Evolutionary conservation across 2,329 filamentous ascomycete genomes (phyloP), one percentile per base, ranked within the genome.

Genomic region (Microsporum ferrugineum): DNA sequence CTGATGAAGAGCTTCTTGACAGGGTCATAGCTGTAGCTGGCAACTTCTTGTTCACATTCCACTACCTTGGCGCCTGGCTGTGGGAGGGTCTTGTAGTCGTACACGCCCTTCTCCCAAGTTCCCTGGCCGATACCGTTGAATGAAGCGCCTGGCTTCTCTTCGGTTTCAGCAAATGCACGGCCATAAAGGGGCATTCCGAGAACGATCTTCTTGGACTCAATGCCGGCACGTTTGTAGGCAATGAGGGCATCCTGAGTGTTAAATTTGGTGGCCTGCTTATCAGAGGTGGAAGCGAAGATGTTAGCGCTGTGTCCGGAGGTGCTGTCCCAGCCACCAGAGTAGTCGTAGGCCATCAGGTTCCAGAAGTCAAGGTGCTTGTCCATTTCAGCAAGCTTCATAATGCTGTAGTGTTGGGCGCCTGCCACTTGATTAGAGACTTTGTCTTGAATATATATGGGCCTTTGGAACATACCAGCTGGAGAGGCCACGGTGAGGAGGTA

Each of bases 141-240:
- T 14, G 23, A 82, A 96, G 0, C 83, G 75, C 36, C 78, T 73
- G 0, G 92, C 92, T 0, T 81, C 0, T 91, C 91, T 31, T 87
- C 80, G 0, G 92, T 96, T 65, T 84, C 83, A 66, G 85, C 80
- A 71, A 96, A 97, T 0, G 89, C 84, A 39, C 91, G 88, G 0
- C 92, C 92, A 71, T 96, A 97, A 10, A 97, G 78, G 1, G 92
- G 91, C 88, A 96, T 92, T 2, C 92, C 91, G 12, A 96, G 73
- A 2, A 96, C 88, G 60, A 97, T 83, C 75, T 96, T 96, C 63
- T 79, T 70, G 0, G 84, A 71, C 0, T 80, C 70, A 0, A 96
- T 84, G 5, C 86, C 85, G 2, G 81, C 80, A 1, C 75, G 70
- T 14, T 82, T 77, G 76, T 96, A 97, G 67, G 84, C 80, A 10